A percentile compares a stretch with the other conserved stretches of the same genome.
These are phyloP conservation scores for Luffa aegyptiaca DNA, from an alignment of 306 rosid genomes.

Conservation along the genomic window DNA sequence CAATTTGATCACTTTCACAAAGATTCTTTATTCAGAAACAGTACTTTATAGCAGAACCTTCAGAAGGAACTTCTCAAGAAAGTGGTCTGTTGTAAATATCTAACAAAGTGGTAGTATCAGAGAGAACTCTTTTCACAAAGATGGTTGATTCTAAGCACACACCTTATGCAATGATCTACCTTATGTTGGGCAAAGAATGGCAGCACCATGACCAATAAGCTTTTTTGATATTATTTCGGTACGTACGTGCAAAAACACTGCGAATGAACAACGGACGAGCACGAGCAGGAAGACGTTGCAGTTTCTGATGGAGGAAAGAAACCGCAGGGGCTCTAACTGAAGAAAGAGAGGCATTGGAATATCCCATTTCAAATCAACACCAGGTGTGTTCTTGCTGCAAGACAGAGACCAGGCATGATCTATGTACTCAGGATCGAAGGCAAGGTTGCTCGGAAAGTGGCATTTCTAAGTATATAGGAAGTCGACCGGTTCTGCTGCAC, in stretches of 20 bases:
- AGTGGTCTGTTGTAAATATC: neutral
- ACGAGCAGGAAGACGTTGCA: neutral
- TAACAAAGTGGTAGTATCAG: neutral
- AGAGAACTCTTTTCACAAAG: neutral
- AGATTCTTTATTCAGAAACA: neutral
- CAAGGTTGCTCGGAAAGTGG: neutral
- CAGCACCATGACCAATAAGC: constrained; percentile 2
- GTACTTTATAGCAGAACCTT: neutral
- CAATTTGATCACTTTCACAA: neutral
- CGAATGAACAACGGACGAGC: neutral
- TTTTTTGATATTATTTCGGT: neutral
- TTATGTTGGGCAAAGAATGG: neutral
- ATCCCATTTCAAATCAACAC: neutral
- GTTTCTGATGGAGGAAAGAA: neutral
- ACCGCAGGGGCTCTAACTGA: neutral
- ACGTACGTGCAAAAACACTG: neutral
- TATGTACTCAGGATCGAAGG: neutral
- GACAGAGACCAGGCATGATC: neutral
- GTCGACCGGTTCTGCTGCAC: neutral
- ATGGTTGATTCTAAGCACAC: neutral
- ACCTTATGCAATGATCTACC: constrained; percentile 1
- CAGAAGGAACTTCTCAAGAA: neutral
- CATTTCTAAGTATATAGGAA: neutral
- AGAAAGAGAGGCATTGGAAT: neutral
- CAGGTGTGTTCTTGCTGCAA: neutral